These are phyloP conservation scores for Penicillium dipodomyicola DNA, from an alignment of 495 filamentous ascomycete genomes.

Conservation along the genomic window DNA sequence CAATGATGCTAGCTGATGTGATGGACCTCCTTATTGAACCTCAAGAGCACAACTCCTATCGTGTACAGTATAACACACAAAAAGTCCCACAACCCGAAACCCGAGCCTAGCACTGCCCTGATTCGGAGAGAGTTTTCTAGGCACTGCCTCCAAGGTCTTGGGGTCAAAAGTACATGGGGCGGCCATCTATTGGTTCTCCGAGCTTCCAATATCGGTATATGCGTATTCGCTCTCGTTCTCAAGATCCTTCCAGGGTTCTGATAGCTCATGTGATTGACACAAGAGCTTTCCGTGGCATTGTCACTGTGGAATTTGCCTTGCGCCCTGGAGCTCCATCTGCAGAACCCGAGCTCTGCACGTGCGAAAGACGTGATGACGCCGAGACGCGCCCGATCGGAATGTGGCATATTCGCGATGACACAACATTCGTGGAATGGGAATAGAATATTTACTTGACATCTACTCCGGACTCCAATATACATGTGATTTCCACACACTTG, in stretches of 20 bases:
- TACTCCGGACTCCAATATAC: background rate
- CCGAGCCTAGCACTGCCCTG: background rate
- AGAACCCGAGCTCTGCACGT: conserved; percentile 11
- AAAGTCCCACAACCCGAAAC: too few relatives aligned
- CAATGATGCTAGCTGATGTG: conserved; percentile 39
- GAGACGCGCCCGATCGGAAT: background rate
- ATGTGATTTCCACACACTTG: background rate
- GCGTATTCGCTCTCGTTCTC: background rate
- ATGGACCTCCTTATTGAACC: too few relatives aligned
- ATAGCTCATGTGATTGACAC: background rate
- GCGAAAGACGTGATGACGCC: conserved; percentile 8
- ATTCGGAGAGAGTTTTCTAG: background rate
- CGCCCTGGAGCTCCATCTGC: conserved; percentile 18
- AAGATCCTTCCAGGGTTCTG: background rate
- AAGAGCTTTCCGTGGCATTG: background rate
- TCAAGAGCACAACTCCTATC: too few relatives aligned
- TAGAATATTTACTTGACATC: conserved; percentile 6
- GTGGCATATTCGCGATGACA: conserved; percentile 6
- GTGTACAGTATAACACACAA: too few relatives aligned
- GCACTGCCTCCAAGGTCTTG: conserved; percentile 1
- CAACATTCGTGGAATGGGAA: conserved; percentile 16
- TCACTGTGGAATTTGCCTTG: background rate
- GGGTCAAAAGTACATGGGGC: conserved; percentile 3
- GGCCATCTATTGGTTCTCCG: background rate
- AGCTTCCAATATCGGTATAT: too few relatives aligned